Evolutionary conservation across 257 asterid genomes (phyloP), one percentile per base, ranked within the genome.

Genomic region (Salvia miltiorrhiza): DNA sequence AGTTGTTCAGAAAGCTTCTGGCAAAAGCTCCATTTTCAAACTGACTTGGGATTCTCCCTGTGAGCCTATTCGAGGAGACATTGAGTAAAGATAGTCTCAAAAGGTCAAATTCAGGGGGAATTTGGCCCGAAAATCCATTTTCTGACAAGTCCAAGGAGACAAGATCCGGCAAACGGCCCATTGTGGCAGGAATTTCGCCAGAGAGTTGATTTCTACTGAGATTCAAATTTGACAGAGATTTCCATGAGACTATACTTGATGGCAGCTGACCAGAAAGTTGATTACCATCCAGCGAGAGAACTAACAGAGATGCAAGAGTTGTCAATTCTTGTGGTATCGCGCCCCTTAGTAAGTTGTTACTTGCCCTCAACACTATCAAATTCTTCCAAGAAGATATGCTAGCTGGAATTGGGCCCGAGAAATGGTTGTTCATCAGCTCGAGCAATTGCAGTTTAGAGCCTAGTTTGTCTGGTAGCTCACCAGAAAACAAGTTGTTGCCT

Each of bases 51-150:
- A 93, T 81, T 67, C 74, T 76, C 37, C 99, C 99, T 0, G 82
- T 9, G 32, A 93, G 84, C 67, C 59, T 76, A 63, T 93, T 93
- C 11, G 92, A 88, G 14, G 99, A 93, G 26, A 93, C 82, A 52
- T 93, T 81, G 66, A 93, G 85, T 4, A 30, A 45, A 55, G 71
- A 30, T 2, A 72, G 69, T 74, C 23, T 78, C 80, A 73, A 50
- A 9, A 4, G 35, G 30, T 83, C 91, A 1, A 90, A 41, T 39
- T 82, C 83, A 13, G 80, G 65, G 9, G 99, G 99, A 12, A 93
- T 82, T 9, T 65, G 59, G 41, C 99, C 99, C 0, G 96, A 88
- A 20, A 93, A 74, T 9, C 78, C 70, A 32, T 93, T 93, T 33
- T 68, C 67, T 7, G 99, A 93, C 59, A 93, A 81, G 72, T 93